These are phyloP conservation scores for Floccularia luteovirens DNA, from an alignment of 768 basidiomycete genomes.

Conservation along the genomic window DNA sequence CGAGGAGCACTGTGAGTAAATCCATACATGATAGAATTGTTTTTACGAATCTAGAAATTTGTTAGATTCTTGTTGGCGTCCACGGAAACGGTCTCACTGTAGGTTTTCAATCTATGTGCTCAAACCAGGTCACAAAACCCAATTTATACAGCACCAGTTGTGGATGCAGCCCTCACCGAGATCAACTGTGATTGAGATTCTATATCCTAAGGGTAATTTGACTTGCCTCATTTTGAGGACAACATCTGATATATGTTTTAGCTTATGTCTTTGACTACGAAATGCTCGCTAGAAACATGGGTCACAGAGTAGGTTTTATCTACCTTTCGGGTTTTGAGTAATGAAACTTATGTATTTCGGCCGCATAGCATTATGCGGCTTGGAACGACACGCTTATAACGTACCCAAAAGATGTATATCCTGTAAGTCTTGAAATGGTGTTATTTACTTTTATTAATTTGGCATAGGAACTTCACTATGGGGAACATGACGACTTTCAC, in stretches of 20 bases:
- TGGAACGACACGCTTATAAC: background rate
- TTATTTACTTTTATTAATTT: background rate
- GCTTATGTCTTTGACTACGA: slow-evolving; percentile 33
- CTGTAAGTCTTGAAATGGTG: background rate
- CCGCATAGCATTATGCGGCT: too few species aligned
- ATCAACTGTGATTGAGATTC: slow-evolving; percentile 65
- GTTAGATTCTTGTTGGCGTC: slow-evolving; percentile 23
- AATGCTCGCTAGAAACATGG: slow-evolving; percentile 31
- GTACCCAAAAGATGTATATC: background rate
- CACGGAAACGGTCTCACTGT: slow-evolving; percentile 58
- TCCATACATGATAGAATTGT: background rate
- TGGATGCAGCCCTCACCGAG: slow-evolving; percentile 61
- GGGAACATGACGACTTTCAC: background rate
- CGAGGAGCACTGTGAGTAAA: slow-evolving; percentile 16
- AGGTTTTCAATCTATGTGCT: slow-evolving; percentile 3
- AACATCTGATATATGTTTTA: slow-evolving; percentile 7
- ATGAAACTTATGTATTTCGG: background rate
- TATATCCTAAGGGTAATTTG: slow-evolving; percentile 44
- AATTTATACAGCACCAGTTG: slow-evolving; percentile 33
- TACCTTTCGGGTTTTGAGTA: slow-evolving; percentile 1
- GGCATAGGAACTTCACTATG: background rate
- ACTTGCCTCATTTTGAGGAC: background rate
- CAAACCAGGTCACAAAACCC: background rate
- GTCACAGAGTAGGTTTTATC: slow-evolving; percentile 22
- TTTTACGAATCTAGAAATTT: background rate